Evolutionary conservation across 352 stramenopile species (phyloP), one percentile per base, ranked within the genome.

Genomic region (Pythium scleroteichum): DNA sequence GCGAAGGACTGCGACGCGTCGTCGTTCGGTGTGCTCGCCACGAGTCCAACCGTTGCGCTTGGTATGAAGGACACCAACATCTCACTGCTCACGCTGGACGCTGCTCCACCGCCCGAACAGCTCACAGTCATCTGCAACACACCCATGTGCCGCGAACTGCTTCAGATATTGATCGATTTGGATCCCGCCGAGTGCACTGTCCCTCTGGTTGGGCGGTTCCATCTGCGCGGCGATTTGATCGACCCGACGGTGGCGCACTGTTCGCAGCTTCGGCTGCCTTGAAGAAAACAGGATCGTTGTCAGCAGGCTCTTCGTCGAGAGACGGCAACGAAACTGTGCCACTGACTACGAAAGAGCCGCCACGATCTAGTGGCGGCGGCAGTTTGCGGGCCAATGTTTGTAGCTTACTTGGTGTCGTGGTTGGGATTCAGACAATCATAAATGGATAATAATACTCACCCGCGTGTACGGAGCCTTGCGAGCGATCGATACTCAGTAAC

Each of bases 221-320:
- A 23, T 14, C 48, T 64, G 3, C 57, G 39, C 14, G 39, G n/a
- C 20, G 57, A 64, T 8, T 19, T 64, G 26, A 44, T 64, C n/a
- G 57, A 64, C 20, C 57, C 57, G 4, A 39, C 46, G 10, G 55
- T 56, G 35, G 40, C 45, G 45, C 38, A 56, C 46, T 63, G 55
- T n/a, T 24, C 33, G 1, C 9, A 38, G 10, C n/a, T 32, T 9
- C 17, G 32, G 6, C 2, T 53, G 23, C 45, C 45, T 10, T 51
- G 20, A 51, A 26, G 45, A 51, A 17, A 4, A 17, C 32, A 4
- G 16, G 10, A 4, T 9, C 22, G 44, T 14, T 20, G 38, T 44
- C 38, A 8, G 13, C 6, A 17, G 14, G 38, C 13, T 44, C 38
- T 7, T 44, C 38, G 14, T 44, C 38, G 13, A 44, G 13, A 6